These are phyloP conservation scores for Scheffersomyces parashehatae DNA, from an alignment of 1,139 yeast species.

Conservation along the genomic window DNA sequence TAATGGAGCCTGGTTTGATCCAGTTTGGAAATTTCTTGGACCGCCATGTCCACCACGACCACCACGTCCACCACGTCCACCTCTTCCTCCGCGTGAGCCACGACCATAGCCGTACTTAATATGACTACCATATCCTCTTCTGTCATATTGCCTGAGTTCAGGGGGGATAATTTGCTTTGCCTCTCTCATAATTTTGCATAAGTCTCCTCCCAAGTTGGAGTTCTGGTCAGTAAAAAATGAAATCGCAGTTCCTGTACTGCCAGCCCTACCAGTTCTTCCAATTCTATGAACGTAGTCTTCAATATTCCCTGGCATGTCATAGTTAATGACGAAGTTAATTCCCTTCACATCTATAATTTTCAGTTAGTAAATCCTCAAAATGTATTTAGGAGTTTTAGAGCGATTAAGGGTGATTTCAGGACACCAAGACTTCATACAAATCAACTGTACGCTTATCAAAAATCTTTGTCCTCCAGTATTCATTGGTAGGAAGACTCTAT, in stretches of 20 bases:
- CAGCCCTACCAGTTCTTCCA: conserved; percentile 99
- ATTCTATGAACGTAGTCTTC: conserved; percentile 96
- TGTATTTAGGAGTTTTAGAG: too few species aligned
- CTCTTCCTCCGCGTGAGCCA: conserved; percentile 51
- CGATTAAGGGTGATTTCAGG: too few species aligned
- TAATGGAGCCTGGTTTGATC: conserved; percentile 26
- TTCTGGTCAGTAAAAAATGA: conserved; percentile 91
- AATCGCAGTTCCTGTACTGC: conserved; percentile 91
- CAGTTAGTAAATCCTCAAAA: conserved; percentile 21
- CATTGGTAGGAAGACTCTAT: too few species aligned
- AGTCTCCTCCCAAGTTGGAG: conserved; percentile 85
- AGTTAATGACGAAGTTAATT: conserved; percentile 88
- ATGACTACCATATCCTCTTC: conserved; percentile 51
- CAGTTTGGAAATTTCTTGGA: conserved; percentile 21
- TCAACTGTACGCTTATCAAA: too few species aligned
- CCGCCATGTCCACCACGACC: too few species aligned
- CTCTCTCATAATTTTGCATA: conserved; percentile 88
- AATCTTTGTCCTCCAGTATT: too few species aligned
- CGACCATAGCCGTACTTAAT: conserved; percentile 65
- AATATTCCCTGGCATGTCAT: conserved; percentile 96
- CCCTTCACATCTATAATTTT: conserved; percentile 85
- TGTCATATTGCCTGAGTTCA: conserved; percentile 57
- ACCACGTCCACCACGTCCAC: conserved; percentile 26
- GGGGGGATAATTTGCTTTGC: conserved; percentile 88
- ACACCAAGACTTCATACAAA: too few species aligned